phyloP scores from a whole-genome alignment of 1,284 basidiomycete species.

The Coniferiporia weirii region DNA sequence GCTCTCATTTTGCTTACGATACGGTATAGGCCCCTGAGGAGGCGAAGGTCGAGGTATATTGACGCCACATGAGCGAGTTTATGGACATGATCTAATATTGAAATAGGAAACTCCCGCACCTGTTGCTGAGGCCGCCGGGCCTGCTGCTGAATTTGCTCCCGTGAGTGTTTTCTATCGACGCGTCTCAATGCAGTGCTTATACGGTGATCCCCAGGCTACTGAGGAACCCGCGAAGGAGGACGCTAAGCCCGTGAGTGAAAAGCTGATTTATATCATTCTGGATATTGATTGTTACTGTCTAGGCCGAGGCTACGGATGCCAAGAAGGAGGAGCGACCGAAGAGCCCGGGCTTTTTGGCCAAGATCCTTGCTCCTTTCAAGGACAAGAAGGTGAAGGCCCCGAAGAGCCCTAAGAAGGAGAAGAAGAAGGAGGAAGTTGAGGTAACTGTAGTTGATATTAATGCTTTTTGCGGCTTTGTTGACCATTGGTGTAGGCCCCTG shows the following conservation, averaged over 20 bases:
- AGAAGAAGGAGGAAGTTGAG: conserved; percentile 65
- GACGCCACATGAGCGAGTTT: conserved; percentile 1
- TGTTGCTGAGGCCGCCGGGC: conserved; percentile 31
- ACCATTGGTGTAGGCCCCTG: conserved; percentile 8
- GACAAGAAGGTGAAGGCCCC: conserved; percentile 50
- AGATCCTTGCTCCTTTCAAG: conserved; percentile 69
- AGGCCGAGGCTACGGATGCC: conserved; percentile 21
- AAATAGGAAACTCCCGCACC: conserved; percentile 30
- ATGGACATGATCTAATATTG: not conserved
- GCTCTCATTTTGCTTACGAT: conserved; percentile 13
- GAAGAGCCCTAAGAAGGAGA: conserved; percentile 33
- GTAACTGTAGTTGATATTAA: conserved; percentile 29
- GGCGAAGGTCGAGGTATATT: conserved; percentile 13
- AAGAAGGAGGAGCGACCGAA: conserved; percentile 74
- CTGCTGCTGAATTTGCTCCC: conserved; percentile 30
- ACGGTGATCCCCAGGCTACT: conserved; percentile 9
- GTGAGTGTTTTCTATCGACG: conserved; percentile 26
- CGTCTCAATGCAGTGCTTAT: conserved; percentile 17
- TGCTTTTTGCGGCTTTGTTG: conserved; percentile 8
- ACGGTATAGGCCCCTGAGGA: conserved; percentile 36
- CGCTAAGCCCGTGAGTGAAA: conserved; percentile 52
- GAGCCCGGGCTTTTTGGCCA: conserved; percentile 68
- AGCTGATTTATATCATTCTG: not conserved
- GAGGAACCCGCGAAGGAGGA: conserved; percentile 42
- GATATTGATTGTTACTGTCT: not conserved